Base-by-base conservation (phyloP, 306 rosid species). In the Cucumis cinereus region DNA sequence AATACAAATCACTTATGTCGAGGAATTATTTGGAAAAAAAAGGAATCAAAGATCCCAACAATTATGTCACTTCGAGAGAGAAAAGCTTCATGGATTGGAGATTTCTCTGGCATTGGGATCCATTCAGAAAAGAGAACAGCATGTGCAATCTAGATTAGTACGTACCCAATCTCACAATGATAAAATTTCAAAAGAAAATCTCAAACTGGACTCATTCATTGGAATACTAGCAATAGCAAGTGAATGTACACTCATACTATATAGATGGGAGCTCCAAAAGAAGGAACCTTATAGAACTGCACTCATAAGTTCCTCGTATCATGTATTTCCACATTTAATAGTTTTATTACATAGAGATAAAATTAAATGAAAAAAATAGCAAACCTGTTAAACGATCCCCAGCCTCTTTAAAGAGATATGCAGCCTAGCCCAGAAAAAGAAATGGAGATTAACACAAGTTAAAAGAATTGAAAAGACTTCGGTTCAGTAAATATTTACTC, bases 361-460 rank as follows among this genome's bases (percentile, higher is more conserved):
- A 22, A 60, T 17, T 19, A 81, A 43, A 33, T 59, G 15, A 38
- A 77, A 33, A 26, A n/a, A 47, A 84, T 50, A 15, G 17, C 64
- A 50, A 89, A 95, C 99, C 99, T 80, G 15, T 78, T 13, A 17
- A 20, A 30, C 41, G 73, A 67, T 63, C 54, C 30, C 80, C 90
- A 67, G 86, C 89, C 40, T 45, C 89, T 83, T 77, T 84, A 82
- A 95, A 95, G 79, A 63, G 88, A 84, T 88, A 82, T 50, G 99
- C 98, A 75, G 99, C 99, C 99, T 95, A 78, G 52, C 19, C 75
- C 19, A 63, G 61, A 19, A 79, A 79, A 73, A 81, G 12, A 72
- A 43, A 3, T 28, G 6, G 47, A 50, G 45, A 50, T 72, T 72
- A 30, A 72, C 41, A 72, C 45, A 52, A 5, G 23, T 26, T 17